phyloP scores from a whole-genome alignment of 2,329 filamentous ascomycete species.

The Tolypocladium guangdongense region DNA sequence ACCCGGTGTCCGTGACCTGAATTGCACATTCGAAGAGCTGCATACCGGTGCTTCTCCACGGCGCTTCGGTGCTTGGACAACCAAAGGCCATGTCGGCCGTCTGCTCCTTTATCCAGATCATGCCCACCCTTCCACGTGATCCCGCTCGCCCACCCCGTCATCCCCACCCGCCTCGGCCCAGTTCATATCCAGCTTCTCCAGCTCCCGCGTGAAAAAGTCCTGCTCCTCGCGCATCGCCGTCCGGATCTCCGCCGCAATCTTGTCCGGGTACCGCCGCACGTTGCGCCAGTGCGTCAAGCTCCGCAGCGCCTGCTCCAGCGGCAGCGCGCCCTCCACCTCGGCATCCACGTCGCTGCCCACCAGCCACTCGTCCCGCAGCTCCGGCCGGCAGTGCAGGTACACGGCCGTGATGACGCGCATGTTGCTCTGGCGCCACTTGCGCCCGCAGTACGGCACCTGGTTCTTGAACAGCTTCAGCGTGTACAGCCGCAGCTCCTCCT shows the following conservation, averaged over 20 bases:
- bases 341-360: constrained; percentile 84
- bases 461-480: constrained; percentile 98
- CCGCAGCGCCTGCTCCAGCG: constrained; percentile 80
- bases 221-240: constrained; percentile 58
- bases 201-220: constrained; percentile 68
- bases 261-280: constrained; percentile 67
- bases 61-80: no score
- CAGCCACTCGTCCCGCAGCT: constrained; percentile 91
- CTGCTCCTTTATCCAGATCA: not conserved
- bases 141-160: constrained; percentile 21
- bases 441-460: constrained; percentile 93
- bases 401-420: constrained; percentile 98
- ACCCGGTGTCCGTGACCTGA: not conserved
- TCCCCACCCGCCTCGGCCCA: constrained; percentile 32
- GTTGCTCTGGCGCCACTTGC: constrained; percentile 95
- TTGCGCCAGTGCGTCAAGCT: constrained; percentile 94
- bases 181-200: constrained; percentile 57
- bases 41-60: not conserved
- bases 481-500: constrained; percentile 79
- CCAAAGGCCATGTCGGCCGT: not conserved
- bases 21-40: not conserved
- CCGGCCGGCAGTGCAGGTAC: constrained; percentile 85
- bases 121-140: constrained; percentile 20
- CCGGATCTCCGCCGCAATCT: constrained; percentile 51
- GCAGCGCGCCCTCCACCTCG: constrained; percentile 85